Evolutionary conservation across 1,139 yeast genomes (phyloP).

Genomic region (Debaryomyces coudertii): DNA sequence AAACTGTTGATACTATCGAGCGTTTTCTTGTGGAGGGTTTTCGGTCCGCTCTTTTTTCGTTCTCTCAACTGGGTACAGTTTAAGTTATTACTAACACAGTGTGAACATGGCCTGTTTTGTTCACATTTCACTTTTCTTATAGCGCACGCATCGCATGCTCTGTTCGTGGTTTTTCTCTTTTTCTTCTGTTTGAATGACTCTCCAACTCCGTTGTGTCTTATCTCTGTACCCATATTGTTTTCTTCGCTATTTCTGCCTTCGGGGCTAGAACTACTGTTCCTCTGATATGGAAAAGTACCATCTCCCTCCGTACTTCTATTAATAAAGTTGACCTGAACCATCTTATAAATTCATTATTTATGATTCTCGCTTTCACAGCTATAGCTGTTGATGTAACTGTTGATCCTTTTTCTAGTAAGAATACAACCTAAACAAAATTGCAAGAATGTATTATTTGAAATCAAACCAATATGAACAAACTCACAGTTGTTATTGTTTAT

Average conservation of each 20-base stretch:
- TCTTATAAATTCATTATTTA: conserved; percentile 2
- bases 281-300: neutral
- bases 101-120: conserved; percentile 40
- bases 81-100: conserved; percentile 40
- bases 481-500: neutral
- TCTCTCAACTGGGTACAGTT: conserved; percentile 42
- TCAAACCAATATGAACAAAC: neutral
- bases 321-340: conserved; percentile 1
- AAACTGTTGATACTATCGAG: conserved; percentile 36
- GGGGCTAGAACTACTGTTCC: conserved; percentile 3
- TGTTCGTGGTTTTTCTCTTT: conserved; percentile 26
- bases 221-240: neutral
- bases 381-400: neutral
- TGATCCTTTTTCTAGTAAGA: neutral
- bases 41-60: conserved; percentile 50
- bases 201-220: neutral
- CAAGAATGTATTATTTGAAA: neutral
- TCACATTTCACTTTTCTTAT: conserved; percentile 48
- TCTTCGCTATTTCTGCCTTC: conserved; percentile 3
- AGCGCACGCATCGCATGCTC: conserved; percentile 53
- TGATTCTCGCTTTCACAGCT: neutral
- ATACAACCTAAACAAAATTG: neutral
- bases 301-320: neutral
- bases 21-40: conserved; percentile 41
- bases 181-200: conserved; percentile 17